Base-by-base conservation (phyloP, 2,329 filamentous ascomycete genomes). In the Fusarium illudens region DNA sequence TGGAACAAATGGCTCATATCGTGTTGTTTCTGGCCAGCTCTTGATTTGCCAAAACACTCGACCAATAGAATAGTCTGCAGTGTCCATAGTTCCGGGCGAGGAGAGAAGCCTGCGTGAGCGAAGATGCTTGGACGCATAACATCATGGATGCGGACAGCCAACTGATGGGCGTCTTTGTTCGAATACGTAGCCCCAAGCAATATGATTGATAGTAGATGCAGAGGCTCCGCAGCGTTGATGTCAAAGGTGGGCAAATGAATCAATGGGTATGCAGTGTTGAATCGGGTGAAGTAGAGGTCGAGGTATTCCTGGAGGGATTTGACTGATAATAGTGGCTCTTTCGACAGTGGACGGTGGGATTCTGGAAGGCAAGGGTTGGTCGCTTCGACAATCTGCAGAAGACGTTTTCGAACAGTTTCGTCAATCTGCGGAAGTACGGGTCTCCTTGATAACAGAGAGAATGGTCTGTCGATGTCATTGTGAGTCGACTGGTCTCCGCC, bases 1-100 rank as follows among this genome's bases (percentile, higher is more conserved):
- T 77, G 79, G 74, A 71, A 90, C 0, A 90, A 75, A 69, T 89
- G 87, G 4, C 86, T 85, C 81, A 87, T 87, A 25, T 90, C 87
- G 61, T 89, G 86, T 68, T 90, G 87, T 50, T 86, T 86, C 64
- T 88, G 87, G 0, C 87, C 87, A 0, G 87, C 87, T 57, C 87
- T 79, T 34, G 85, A 87, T 72, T 90, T 90, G 3, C 88, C 88
- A 58, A 90, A 89, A 65, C 87, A 89, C 65, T 90, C 88, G 0
- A 89, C 86, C 0, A 90, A 76, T 9, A 90, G 75, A 32, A 90
- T 88, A 0, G 86, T 86, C 62, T 90, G 87, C 1, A 90, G 68
- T 0, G 88, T 83, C 87, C 87, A 90, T 0, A 90, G 77, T 20
- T 86, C 82, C 0, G 88, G 87, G n/a, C 84, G 82, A 0, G 87